These are phyloP conservation scores for Penicillium crustosum DNA, from an alignment of 2,329 filamentous ascomycete genomes.

Conservation along the genomic window DNA sequence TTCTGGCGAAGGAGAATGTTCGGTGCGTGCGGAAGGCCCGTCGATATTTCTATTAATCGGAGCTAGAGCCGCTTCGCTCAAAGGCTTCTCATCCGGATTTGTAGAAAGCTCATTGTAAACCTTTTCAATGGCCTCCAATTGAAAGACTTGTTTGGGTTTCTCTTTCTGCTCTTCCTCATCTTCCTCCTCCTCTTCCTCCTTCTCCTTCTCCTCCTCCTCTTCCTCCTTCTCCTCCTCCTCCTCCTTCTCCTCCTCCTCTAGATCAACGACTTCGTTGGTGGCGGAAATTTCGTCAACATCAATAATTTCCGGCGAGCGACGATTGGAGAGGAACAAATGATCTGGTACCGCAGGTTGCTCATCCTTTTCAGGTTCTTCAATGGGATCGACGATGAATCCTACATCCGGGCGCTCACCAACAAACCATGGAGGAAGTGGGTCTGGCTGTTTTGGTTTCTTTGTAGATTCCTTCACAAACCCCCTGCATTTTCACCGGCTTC, in stretches of 20 bases:
- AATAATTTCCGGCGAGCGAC: slow-evolving; percentile 40
- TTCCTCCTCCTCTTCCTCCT: slow-evolving; percentile 1
- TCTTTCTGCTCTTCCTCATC: neutral
- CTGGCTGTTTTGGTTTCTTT: slow-evolving; percentile 31
- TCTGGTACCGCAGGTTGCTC: slow-evolving; percentile 22
- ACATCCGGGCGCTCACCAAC: slow-evolving; percentile 35
- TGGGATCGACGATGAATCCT: slow-evolving; percentile 33
- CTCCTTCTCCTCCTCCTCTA: slow-evolving; percentile 26
- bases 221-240: neutral
- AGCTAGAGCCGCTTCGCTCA: neutral
- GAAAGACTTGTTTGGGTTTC: neutral
- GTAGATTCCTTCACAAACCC: slow-evolving; percentile 61
- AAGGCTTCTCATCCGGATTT: neutral
- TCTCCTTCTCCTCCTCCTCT: slow-evolving; percentile 22
- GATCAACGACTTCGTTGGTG: slow-evolving; percentile 32
- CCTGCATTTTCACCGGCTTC: slow-evolving; percentile 57
- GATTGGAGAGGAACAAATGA: slow-evolving; percentile 31
- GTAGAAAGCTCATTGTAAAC: slow-evolving; percentile 1
- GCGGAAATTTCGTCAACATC: slow-evolving; percentile 39
- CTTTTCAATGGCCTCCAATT: neutral
- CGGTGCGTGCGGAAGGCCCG: neutral
- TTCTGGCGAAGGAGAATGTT: slow-evolving; percentile 48
- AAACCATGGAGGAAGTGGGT: slow-evolving; percentile 51
- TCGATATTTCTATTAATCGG: neutral
- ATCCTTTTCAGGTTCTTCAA: slow-evolving; percentile 24